Base-by-base conservation (phyloP, 345 rosid genomes). In the Rhizophora apiculata region DNA sequence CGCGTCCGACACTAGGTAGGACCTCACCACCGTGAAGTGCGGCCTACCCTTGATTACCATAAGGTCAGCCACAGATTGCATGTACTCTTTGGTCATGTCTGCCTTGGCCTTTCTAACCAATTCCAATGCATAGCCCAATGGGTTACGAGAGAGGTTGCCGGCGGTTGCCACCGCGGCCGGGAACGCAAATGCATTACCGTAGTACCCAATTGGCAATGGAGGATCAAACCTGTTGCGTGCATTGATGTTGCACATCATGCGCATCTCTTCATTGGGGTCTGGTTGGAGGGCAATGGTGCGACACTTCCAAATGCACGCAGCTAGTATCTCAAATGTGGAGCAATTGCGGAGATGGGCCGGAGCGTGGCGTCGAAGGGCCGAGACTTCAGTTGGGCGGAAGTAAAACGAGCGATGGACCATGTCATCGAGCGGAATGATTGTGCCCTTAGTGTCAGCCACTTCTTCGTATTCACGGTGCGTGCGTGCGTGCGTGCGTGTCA, bases 41-140 rank as follows among this genome's bases (percentile, higher is more conserved):
- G 78, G 69, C 39, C 78, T 64, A 7, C 54, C 72, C 21, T 31
- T 67, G 16, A 55, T 55, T 34, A 67, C 72, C 72, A 74, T 54
- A 6, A 74, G 30, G 27, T 74, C 70, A 5, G 78, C 78, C 64
- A 58, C 60, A 0, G 78, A 74, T 7, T 71, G 67, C 73, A 74
- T 63, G 43, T 74, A 68, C 60, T 74, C 78, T 36, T 72, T 65
- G 19, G 68, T 75, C 26, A 68, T 57, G 2, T 64, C 64, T 6
- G 49, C 62, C 62, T 79, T 75, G 4, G 63, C 73, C 37, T 70
- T 67, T 71, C 57, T 79, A 52, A 77, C 46, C 29, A 72, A 59
- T 68, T 34, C 65, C 22, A 77, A 0, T 2, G 65, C 76, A 72
- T 62, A 57, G 0, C 66, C 76, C 37, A 77, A 46, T 10, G 76